phyloP scores from a whole-genome alignment of 2,329 filamentous ascomycete genomes.

The Westerdykella sp. region DNA sequence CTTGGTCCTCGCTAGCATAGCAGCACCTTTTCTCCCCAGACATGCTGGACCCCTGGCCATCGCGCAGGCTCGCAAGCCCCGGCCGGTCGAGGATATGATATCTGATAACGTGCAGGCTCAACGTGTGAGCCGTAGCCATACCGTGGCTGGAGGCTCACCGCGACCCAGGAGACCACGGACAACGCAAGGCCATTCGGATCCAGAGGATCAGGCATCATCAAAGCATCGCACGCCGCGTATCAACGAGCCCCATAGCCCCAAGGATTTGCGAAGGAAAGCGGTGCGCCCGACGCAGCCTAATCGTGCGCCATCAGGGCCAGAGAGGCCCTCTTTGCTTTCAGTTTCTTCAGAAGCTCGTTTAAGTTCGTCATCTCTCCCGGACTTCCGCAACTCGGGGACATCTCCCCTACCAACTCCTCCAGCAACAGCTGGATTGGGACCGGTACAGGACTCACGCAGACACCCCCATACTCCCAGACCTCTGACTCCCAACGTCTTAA shows the following conservation, averaged over 20 bases:
- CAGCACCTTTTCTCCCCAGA: constrained; percentile 65
- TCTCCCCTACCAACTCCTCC: constrained; percentile 35
- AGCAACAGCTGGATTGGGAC: constrained; percentile 38
- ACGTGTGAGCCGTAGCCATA: constrained; percentile 63
- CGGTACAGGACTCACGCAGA: constrained; percentile 37
- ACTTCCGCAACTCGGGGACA: constrained; percentile 50
- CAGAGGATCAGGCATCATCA: constrained; percentile 28
- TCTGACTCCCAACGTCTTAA: constrained; percentile 56
- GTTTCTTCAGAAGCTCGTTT: constrained; percentile 55
- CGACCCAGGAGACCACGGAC: constrained; percentile 40
- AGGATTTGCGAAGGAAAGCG: constrained; percentile 26
- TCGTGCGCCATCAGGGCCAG: constrained; percentile 22
- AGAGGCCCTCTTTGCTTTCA: constrained; percentile 48
- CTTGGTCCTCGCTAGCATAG: constrained; percentile 71
- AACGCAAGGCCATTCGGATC: constrained; percentile 31
- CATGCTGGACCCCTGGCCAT: constrained; percentile 77
- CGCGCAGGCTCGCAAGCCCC: constrained; percentile 71
- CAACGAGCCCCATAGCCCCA: constrained; percentile 19
- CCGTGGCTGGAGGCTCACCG: constrained; percentile 48
- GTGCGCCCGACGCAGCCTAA: constrained; percentile 15
- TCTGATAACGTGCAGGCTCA: constrained; percentile 52
- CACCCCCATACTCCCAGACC: constrained; percentile 52
- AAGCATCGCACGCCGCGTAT: constrained; percentile 35
- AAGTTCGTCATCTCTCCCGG: constrained; percentile 63
- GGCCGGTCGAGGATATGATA: constrained; percentile 56